These are phyloP conservation scores for Scutellaria baicalensis DNA, from an alignment of 257 asterid species.

Conservation along the genomic window DNA sequence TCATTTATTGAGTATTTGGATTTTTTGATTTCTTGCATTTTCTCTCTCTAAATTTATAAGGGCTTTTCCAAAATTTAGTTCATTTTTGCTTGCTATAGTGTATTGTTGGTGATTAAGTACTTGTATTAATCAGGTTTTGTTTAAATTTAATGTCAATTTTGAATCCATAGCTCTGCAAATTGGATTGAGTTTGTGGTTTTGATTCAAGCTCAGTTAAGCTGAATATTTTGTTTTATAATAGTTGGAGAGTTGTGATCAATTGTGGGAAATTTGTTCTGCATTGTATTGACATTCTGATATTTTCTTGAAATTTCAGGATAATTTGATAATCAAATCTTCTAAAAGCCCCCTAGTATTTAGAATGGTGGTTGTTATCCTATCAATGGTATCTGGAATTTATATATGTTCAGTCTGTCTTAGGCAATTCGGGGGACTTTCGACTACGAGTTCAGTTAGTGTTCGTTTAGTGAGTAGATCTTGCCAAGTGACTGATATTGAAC, in stretches of 20 bases:
- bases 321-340: constrained; percentile 39
- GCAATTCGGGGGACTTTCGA: constrained; percentile 48
- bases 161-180: background rate
- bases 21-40: background rate
- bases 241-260: background rate
- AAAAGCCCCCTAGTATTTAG: constrained; percentile 62
- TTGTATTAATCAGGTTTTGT: background rate
- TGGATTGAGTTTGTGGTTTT: background rate
- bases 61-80: background rate
- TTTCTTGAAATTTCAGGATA: constrained; percentile 53
- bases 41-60: background rate
- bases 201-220: constrained; percentile 8
- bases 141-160: constrained; percentile 2
- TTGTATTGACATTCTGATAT: constrained; percentile 4
- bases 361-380: constrained; percentile 65
- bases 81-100: background rate
- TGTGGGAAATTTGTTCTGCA: background rate
- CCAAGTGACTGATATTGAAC: constrained; percentile 36
- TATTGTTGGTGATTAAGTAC: background rate
- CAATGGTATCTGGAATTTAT: constrained; percentile 76
- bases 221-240: background rate
- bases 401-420: constrained; percentile 67
- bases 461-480: constrained; percentile 55
- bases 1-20: background rate
- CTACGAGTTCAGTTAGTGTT: constrained; percentile 21